Base-by-base conservation (phyloP, 169 alveolate genomes). In the Plasmodium relictum region DNA sequence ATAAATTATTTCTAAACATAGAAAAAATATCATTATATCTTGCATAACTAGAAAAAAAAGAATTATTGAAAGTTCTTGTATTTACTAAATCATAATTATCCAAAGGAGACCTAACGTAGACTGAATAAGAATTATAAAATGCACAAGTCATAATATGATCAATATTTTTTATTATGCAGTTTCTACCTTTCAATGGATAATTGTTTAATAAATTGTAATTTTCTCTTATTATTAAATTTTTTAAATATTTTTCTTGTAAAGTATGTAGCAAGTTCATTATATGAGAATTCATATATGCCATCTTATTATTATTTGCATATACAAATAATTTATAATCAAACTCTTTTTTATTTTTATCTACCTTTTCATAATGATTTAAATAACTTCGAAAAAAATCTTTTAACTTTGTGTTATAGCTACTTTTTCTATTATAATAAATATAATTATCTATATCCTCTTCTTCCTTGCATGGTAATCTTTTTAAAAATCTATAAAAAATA, bases 21-120 rank as follows among this genome's bases (percentile, higher is more conserved):
- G 58, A 54, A 78, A 78, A 78, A 6, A 78, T 44, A 48, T 78
- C 89, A 78, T 78, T 78, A 69, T 78, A 78, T 70, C 89, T 66
- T 3, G 89, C 63, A 24, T 78, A 78, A 10, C 68, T 78, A 9
- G 74, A 66, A 10, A 78, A 54, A 48, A 78, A 69, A 0, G 89
- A 65, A 78, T 78, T 78, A 3, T 78, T 56, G 45, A 63, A 68
- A 18, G 16, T 78, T 18, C 70, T 63, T 9, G 76, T 18, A 24
- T n/a, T 65, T 8, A 18, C n/a, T 26, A 63, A 16, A 41, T 78
- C 89, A 78, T 78, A 78, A 65, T 65, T 78, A 26, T 58, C 89
- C 0, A 69, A 22, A 26, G 89, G 66, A 18, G 89, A 78, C 54
- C 89, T 62, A 16, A 63, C 59, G 63, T 78, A 78, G 3, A 78